Evolutionary conservation across 345 rosid species (phyloP).

Genomic region (Salix dunnii): DNA sequence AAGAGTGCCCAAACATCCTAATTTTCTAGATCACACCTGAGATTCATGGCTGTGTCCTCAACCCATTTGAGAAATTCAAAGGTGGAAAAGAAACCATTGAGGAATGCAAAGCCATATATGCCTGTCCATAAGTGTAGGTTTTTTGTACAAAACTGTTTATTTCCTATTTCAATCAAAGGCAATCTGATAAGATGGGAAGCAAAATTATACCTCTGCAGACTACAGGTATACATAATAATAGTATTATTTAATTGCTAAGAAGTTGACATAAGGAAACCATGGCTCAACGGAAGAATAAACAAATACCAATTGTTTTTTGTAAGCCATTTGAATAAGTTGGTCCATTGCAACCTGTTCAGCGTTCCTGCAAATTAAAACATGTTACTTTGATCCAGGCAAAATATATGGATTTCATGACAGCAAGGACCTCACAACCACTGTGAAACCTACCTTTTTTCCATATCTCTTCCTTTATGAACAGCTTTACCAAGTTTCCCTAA

Average conservation of each 20-base stretch:
- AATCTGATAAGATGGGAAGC: not conserved
- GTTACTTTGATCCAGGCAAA: conserved; percentile 20
- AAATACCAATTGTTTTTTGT: conserved; percentile 73
- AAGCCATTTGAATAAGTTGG: conserved; percentile 81
- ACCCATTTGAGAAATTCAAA: not conserved
- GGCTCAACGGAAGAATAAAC: not conserved
- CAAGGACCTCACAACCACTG: conserved; percentile 4
- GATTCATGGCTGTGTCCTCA: not conserved
- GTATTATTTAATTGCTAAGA: not conserved
- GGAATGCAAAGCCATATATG: not conserved
- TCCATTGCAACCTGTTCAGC: conserved; percentile 73
- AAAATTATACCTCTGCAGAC: not conserved
- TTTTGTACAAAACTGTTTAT: not conserved
- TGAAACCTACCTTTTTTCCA: conserved; percentile 56
- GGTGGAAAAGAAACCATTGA: not conserved
- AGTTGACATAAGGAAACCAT: not conserved
- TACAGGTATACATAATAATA: not conserved
- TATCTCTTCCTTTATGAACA: conserved; percentile 47
- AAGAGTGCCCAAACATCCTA: not conserved
- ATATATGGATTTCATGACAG: conserved; percentile 7
- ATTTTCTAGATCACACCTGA: not conserved
- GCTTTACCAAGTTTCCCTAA: conserved; percentile 59
- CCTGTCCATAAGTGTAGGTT: not conserved
- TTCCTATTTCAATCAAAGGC: not conserved
- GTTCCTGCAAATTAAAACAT: conserved; percentile 50